Evolutionary conservation across 2,329 filamentous ascomycete species (phyloP), one percentile per base, ranked within the genome.

Genomic region (Davidsoniella neocaledoniae): DNA sequence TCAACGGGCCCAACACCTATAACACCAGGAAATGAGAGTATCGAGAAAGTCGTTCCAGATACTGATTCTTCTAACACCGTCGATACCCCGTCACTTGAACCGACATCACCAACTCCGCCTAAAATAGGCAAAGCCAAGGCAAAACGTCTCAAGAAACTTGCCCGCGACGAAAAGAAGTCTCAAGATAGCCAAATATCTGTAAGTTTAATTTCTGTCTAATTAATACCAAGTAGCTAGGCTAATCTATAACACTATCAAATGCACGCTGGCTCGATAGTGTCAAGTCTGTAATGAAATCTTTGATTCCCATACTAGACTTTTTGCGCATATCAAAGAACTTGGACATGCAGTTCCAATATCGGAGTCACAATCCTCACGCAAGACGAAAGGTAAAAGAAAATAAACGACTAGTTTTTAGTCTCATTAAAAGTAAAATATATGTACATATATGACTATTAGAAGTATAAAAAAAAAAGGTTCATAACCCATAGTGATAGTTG

Each of bases 261-360:
- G 9, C 29, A 33, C 29, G 8, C 8, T 16, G 6, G 29, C 26
- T 10, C 14, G 21, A 7, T 33, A 53, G 51, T 53, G 51, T 23
- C 48, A 50, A 23, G 61, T 66, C 14, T 77, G 73, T 56, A 59
- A 63, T 2, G 63, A 65, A 51, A 55, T 52, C 1, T 77, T 75
- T 50, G 55, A 74, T 0, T 86, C 81, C 1, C 81, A 78, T 56
- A 82, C 76, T 5, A 79, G 77, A 56, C 64, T 93, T 16, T 90
- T 90, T 61, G 68, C 74, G 48, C 86, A 93, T 62, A 71, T 91
- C 52, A 75, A 77, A 54, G 73, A 79, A 8, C 64, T 74, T 16
- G 66, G 66, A 8, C 84, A 91, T 65, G 82, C 80, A 5, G 74
- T 77, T 26, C 67, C 68, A 2, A 60, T 23, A 7, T 26, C 41